Percentiles rank a stretch among this genome's conserved stretches.
phyloP scores from a whole-genome alignment of 169 alveolate species.

The Plasmodium coatneyi region DNA sequence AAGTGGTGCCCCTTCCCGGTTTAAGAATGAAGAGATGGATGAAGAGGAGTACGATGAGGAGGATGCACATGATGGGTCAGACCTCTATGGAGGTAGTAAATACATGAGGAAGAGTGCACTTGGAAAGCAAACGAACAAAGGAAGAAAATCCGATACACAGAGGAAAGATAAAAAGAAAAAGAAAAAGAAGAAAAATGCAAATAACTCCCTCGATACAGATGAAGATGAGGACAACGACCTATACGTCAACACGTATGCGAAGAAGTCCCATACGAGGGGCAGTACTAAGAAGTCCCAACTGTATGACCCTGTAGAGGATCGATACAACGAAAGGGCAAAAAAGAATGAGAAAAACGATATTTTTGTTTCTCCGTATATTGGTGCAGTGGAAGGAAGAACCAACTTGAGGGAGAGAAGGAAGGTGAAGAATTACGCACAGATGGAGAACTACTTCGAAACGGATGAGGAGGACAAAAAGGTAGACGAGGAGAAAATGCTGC shows the following conservation, averaged over 20 bases:
- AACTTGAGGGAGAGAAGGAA: conserved; percentile 64
- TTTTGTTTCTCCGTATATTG: conserved; percentile 65
- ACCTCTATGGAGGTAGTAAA: neutral
- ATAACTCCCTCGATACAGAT: neutral
- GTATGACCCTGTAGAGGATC: conserved; percentile 44
- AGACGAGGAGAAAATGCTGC: conserved; percentile 68
- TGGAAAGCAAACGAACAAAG: neutral
- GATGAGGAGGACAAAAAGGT: conserved; percentile 75
- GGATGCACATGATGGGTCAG: neutral
- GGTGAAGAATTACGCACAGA: conserved; percentile 56
- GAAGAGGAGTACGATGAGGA: neutral
- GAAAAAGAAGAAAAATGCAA: conserved; percentile 13
- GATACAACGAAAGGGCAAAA: conserved; percentile 34
- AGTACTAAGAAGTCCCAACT: conserved; percentile 3
- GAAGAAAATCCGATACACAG: neutral
- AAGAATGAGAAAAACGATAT: conserved; percentile 44
- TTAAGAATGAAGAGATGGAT: neutral
- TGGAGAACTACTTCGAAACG: conserved; percentile 59
- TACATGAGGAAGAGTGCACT: neutral
- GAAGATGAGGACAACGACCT: conserved; percentile 57
- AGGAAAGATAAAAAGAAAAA: conserved; percentile 24
- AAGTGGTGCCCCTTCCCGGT: neutral
- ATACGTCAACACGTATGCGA: conserved; percentile 64
- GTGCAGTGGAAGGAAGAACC: conserved; percentile 58
- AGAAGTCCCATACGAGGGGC: conserved; percentile 10